These are phyloP conservation scores for Lasiosphaeriaceae sp. DNA, from an alignment of 495 filamentous ascomycete species.

Conservation along the genomic window DNA sequence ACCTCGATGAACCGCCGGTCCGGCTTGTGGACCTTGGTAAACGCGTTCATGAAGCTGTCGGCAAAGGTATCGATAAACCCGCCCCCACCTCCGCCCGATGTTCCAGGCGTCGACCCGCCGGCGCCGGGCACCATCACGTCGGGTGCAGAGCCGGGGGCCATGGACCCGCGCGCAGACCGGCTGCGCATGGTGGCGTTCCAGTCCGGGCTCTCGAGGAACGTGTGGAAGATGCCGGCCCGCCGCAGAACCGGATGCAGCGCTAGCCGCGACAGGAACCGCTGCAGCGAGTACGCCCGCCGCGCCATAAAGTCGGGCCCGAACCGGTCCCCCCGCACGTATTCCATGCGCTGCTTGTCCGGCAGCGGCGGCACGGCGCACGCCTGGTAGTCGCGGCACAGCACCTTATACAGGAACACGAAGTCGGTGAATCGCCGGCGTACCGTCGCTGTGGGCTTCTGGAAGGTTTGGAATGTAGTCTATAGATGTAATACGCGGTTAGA, in stretches of 20 bases:
- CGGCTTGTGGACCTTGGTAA: constrained; percentile 91
- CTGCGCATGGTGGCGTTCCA: constrained; percentile 95
- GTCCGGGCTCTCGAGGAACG: constrained; percentile 87
- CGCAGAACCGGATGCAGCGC: constrained; percentile 86
- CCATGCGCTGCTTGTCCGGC: constrained; percentile 98
- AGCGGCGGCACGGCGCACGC: constrained; percentile 90
- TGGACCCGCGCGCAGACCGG: constrained; percentile 59
- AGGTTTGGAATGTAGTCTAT: constrained; percentile 90
- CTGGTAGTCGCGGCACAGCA: constrained; percentile 78
- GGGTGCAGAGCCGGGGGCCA: constrained; percentile 23
- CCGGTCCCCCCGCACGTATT: constrained; percentile 92
- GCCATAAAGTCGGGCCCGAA: constrained; percentile 94
- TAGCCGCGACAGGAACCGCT: constrained; percentile 85
- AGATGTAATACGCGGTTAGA: neutral
- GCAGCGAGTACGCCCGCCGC: constrained; percentile 81
- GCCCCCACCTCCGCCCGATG: constrained; percentile 31
- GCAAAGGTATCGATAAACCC: constrained; percentile 91
- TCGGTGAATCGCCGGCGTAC: constrained; percentile 93
- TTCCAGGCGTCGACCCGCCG: constrained; percentile 8
- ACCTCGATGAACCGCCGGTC: constrained; percentile 94
- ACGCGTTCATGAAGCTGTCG: constrained; percentile 96
- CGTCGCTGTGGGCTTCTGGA: constrained; percentile 69
- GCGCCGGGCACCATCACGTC: constrained; percentile 3
- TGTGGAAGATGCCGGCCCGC: constrained; percentile 72
- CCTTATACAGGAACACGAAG: constrained; percentile 95